These are phyloP conservation scores for Jatropha curcas DNA, from an alignment of 345 rosid genomes.

Conservation along the genomic window DNA sequence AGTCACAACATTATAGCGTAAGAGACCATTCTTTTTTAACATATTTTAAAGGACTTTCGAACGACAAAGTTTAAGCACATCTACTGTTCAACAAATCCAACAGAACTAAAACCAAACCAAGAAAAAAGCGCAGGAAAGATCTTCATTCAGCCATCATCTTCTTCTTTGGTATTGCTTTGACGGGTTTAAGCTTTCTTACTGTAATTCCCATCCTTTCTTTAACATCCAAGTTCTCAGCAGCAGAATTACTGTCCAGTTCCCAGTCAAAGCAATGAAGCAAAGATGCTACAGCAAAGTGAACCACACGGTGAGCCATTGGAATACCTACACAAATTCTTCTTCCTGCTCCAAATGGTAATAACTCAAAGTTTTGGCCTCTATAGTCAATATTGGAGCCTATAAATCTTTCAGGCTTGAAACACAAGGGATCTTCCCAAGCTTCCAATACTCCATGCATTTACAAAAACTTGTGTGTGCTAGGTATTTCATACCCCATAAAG, in stretches of 20 bases:
- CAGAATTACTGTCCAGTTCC: slow-evolving; percentile 5
- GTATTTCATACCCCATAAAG: slow-evolving; percentile 12
- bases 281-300: slow-evolving; percentile 19
- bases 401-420: slow-evolving; percentile 24
- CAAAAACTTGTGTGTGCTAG: slow-evolving; percentile 18
- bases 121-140: no score
- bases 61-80: no score
- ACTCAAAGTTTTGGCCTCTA: slow-evolving; percentile 14
- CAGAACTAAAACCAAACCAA: no score
- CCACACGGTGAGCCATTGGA: slow-evolving; percentile 11
- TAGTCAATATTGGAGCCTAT: slow-evolving; percentile 19
- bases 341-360: slow-evolving; percentile 25
- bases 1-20: not conserved
- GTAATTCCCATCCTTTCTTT: slow-evolving; percentile 11
- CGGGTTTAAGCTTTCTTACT: slow-evolving; percentile 11
- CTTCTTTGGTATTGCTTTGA: slow-evolving; percentile 16
- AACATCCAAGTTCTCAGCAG: not conserved
- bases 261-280: slow-evolving; percentile 23
- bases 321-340: slow-evolving; percentile 22
- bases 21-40: no score
- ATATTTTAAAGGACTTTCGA: no score
- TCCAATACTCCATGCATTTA: slow-evolving; percentile 25
- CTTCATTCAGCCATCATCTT: not conserved
- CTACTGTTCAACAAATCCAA: no score
- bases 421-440: slow-evolving; percentile 20